phyloP scores from a whole-genome alignment of 148 eudicot species.

The Rhododendron simsii region DNA sequence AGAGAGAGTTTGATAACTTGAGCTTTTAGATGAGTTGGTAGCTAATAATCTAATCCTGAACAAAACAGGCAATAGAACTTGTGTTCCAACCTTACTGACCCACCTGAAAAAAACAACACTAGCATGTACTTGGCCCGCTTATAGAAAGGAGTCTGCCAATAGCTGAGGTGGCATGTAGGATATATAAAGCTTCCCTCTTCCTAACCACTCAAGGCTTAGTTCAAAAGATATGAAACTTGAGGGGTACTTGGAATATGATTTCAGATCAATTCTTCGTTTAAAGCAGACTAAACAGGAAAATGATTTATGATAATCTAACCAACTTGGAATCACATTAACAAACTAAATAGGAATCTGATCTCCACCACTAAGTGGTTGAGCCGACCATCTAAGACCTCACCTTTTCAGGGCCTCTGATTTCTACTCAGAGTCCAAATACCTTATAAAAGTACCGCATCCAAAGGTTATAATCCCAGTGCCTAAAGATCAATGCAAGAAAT shows the following conservation, averaged over 20 bases:
- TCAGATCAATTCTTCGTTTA: not conserved
- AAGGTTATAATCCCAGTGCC: not conserved
- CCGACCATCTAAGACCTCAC: too few species aligned
- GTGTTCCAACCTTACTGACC: too few species aligned
- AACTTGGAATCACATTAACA: not conserved
- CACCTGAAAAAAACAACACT: too few species aligned
- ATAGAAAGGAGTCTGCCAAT: too few species aligned
- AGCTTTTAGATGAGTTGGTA: too few species aligned
- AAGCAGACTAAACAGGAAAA: not conserved
- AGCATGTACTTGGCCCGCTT: too few species aligned
- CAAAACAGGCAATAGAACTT: too few species aligned
- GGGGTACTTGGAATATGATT: not conserved
- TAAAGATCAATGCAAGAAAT: not conserved
- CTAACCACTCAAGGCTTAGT: not conserved
- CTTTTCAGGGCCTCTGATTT: too few species aligned
- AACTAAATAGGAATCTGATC: not conserved
- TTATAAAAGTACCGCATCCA: too few species aligned
- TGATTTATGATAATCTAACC: not conserved
- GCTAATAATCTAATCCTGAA: too few species aligned
- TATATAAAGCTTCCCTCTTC: not conserved
- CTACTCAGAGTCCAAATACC: too few species aligned
- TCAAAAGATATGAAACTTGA: not conserved
- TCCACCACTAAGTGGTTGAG: not conserved
- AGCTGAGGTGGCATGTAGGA: not conserved
- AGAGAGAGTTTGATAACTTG: too few species aligned